Evolutionary conservation across 1,139 yeast species (phyloP).

Genomic region (Debaryomycetaceae sp.): DNA sequence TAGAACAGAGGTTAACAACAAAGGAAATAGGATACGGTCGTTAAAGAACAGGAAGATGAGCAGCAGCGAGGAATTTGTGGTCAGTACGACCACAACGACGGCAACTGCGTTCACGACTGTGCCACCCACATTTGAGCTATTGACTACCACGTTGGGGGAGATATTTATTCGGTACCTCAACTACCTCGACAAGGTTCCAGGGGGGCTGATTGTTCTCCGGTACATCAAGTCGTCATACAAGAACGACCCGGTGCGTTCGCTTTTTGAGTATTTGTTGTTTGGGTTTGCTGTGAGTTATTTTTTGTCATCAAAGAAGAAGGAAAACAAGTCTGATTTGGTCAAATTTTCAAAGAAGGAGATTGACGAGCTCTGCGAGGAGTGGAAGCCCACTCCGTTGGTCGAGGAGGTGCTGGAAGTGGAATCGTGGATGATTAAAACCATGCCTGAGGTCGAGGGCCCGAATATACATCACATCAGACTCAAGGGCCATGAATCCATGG

Average conservation of each 20-base stretch:
- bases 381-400: constrained; percentile 87
- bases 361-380: constrained; percentile 80
- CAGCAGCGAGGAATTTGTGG: constrained; percentile 1
- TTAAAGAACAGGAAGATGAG: not conserved
- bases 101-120: constrained; percentile 26
- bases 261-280: constrained; percentile 73
- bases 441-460: constrained; percentile 62
- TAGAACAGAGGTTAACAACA: too few species aligned
- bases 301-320: constrained; percentile 75
- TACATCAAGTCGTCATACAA: constrained; percentile 88
- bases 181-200: constrained; percentile 56
- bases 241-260: constrained; percentile 88
- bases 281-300: constrained; percentile 87
- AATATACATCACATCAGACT: constrained; percentile 50
- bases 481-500: constrained; percentile 17
- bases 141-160: constrained; percentile 32
- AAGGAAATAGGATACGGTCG: too few species aligned
- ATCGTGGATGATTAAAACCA: constrained; percentile 56
- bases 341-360: constrained; percentile 64
- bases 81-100: constrained; percentile 13
- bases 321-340: constrained; percentile 70
- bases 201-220: constrained; percentile 70
- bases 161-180: constrained; percentile 36
- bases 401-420: constrained; percentile 51
- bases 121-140: constrained; percentile 40